Evolutionary conservation across 257 asterid genomes (phyloP).

Genomic region (Coffea canephora): DNA sequence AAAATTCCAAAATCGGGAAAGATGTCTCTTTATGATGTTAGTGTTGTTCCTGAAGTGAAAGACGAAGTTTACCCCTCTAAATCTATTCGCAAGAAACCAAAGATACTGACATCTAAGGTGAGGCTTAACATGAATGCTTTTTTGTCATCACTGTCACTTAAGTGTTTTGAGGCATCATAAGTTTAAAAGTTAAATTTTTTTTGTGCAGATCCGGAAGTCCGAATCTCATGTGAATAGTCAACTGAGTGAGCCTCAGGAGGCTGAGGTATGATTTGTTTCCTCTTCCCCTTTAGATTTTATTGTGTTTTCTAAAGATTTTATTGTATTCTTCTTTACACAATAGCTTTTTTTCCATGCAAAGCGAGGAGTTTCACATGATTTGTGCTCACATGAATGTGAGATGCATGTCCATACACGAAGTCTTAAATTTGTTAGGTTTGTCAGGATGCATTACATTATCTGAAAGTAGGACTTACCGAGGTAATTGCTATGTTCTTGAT

Average conservation of each 20-base stretch:
- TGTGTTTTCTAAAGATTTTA: too few species aligned
- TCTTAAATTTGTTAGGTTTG: background rate
- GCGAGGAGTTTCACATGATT: background rate
- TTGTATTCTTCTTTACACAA: too few species aligned
- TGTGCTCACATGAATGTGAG: background rate
- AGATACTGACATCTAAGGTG: conserved; percentile 52
- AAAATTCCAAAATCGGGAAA: conserved; percentile 56
- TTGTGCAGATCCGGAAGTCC: conserved; percentile 53
- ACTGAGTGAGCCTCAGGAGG: background rate
- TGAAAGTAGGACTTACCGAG: background rate
- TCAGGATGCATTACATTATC: too few species aligned
- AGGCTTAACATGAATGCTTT: conserved; percentile 11
- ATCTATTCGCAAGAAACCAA: conserved; percentile 52
- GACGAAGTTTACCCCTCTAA: conserved; percentile 39
- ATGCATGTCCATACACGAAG: background rate
- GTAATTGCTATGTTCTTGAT: background rate
- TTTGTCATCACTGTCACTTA: conserved; percentile 14
- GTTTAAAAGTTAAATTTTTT: conserved; percentile 23
- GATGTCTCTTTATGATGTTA: conserved; percentile 36
- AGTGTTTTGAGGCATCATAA: conserved; percentile 19
- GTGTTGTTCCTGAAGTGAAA: conserved; percentile 44
- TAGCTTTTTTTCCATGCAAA: background rate
- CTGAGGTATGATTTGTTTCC: background rate
- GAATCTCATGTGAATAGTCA: conserved; percentile 46
- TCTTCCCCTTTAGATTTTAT: background rate